Base-by-base conservation (phyloP, 768 basidiomycete species). In the Collybia mongolica region DNA sequence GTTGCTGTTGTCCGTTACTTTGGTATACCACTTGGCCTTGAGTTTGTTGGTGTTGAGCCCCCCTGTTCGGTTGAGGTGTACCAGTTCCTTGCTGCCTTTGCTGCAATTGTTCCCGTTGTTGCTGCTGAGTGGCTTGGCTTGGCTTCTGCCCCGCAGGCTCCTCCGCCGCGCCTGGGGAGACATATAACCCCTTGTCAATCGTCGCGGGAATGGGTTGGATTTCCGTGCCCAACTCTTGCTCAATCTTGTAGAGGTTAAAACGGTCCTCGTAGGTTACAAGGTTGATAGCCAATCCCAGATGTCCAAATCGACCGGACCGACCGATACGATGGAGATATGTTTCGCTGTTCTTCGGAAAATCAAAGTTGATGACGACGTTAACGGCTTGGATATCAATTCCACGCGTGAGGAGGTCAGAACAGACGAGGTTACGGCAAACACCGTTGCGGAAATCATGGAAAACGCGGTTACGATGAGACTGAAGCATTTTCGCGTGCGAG, bases 381-480 rank as follows among this genome's bases (percentile, higher is more conserved):
- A 99, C 96, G 52, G 96, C 97, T 74, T 98, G 97, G 66, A 99
- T 99, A 71, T 99, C 96, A 68, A 99, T 99, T 73, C 96, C 96
- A 58, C 96, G 91, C 19, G 96, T 99, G 64, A 99, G 86, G 55
- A 99, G 84, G 72, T 99, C 96, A 46, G 85, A 88, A 75, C 96
- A 99, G 66, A 99, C 96, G 57, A 99, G 86, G 75, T 99, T 99
- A 61, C 96, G 88, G 77, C 96, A 98, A 41, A 94, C 93, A 56
- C 96, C 96, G 63, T 92, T 93, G 56, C 97, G 87, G 85, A 99
- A 99, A 72, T 98, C 96, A 77, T 99, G 96, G 83, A 99, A 99
- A 59, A 99, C 96, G 65, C 96, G 92, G 72, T 99, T 99, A 53
- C 96, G 93, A 72, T 98, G 93, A 26, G 90, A 88, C 73, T 99